These are phyloP conservation scores for Barnettozyma pratensis DNA, from an alignment of 805 yeast species.

Conservation along the genomic window DNA sequence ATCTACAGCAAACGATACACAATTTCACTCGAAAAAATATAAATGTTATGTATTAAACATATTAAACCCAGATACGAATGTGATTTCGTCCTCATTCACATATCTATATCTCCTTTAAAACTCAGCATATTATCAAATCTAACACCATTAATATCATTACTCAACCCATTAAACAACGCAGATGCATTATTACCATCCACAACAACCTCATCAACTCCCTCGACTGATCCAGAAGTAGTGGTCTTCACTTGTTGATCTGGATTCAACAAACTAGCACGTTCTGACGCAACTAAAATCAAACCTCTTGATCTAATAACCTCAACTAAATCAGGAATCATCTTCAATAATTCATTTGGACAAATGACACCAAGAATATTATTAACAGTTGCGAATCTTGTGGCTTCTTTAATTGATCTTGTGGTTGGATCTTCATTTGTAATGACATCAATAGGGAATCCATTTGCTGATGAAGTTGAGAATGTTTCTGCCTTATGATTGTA, in stretches of 20 bases:
- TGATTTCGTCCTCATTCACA: slow-evolving; percentile 22
- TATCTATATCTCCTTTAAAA: slow-evolving; percentile 57
- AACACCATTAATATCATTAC: slow-evolving; percentile 51
- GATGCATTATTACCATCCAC: neutral
- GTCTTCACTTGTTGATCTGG: slow-evolving; percentile 5
- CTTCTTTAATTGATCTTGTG: slow-evolving; percentile 74
- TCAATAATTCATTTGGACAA: slow-evolving; percentile 64
- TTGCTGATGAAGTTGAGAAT: slow-evolving; percentile 36
- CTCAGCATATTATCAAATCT: slow-evolving; percentile 58
- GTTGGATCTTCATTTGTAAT: slow-evolving; percentile 33
- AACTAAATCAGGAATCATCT: slow-evolving; percentile 69
- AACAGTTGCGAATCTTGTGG: slow-evolving; percentile 69
- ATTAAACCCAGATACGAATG: too few relatives aligned
- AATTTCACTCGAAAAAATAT: too few relatives aligned
- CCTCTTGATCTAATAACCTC: slow-evolving; percentile 78
- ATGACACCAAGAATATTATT: slow-evolving; percentile 86
- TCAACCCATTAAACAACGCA: slow-evolving; percentile 3
- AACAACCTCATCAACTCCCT: slow-evolving; percentile 5
- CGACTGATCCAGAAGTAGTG: neutral
- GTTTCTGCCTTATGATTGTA: slow-evolving; percentile 24
- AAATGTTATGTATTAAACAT: too few relatives aligned
- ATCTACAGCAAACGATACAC: too few relatives aligned
- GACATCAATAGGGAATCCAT: slow-evolving; percentile 30
- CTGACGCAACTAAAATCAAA: slow-evolving; percentile 71
- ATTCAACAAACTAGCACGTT: slow-evolving; percentile 28